phyloP scores from a whole-genome alignment of 257 asterid genomes.

The Euphrasia confusa region DNA sequence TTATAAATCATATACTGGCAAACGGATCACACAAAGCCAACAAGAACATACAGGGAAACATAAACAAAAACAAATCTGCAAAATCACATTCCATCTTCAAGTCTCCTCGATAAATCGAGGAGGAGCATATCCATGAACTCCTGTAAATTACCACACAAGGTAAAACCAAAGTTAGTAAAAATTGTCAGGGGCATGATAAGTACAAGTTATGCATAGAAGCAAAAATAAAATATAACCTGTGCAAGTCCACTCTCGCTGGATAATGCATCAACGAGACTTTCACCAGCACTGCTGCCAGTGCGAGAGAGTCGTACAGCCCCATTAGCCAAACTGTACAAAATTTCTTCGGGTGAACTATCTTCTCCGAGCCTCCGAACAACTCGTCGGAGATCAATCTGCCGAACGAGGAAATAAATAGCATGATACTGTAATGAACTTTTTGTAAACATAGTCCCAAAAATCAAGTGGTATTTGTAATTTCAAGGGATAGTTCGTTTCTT shows the following conservation, averaged over 20 bases:
- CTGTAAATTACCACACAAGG: conserved; percentile 27
- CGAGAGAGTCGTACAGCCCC: conserved; percentile 29
- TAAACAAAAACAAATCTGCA: conserved; percentile 1
- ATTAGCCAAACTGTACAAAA: conserved; percentile 43
- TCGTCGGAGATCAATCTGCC: conserved; percentile 38
- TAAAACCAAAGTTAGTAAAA: not conserved
- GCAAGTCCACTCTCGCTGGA: conserved; percentile 40
- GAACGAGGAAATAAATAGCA: conserved; percentile 1
- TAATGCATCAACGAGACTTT: conserved; percentile 38
- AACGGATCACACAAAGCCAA: not conserved
- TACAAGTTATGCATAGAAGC: too few relatives aligned
- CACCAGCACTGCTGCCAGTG: conserved; percentile 17
- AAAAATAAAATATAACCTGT: conserved; percentile 27
- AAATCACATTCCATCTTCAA: conserved; percentile 36
- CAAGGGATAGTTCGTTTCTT: not conserved
- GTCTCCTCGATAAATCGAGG: conserved; percentile 39
- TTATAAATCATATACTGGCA: not conserved
- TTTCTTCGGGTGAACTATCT: conserved; percentile 38
- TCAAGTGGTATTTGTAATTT: not conserved
- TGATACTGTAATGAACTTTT: not conserved
- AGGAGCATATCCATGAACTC: conserved; percentile 64
- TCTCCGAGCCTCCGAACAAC: conserved; percentile 47
- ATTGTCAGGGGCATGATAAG: not conserved
- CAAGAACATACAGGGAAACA: not conserved
- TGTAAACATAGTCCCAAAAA: too few relatives aligned